phyloP scores from a whole-genome alignment of 2,329 filamentous ascomycete species.

The Penicillium frequentans region DNA sequence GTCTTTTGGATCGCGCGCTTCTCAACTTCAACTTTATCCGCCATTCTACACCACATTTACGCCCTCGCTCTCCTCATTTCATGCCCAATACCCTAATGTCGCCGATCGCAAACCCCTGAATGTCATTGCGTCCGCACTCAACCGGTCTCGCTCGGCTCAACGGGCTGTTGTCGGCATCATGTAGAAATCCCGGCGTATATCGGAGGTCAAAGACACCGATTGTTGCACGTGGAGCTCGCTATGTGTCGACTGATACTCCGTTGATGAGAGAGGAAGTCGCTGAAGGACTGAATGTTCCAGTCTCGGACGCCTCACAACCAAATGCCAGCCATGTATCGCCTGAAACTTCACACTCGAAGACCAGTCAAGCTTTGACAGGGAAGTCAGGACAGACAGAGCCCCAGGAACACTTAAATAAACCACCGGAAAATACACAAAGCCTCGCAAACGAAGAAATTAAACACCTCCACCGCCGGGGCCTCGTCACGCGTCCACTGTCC shows the following conservation, averaged over 20 bases:
- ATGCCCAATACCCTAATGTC: slow-evolving; percentile 20
- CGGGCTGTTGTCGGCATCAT: slow-evolving; percentile 25
- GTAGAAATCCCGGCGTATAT: slow-evolving; percentile 20
- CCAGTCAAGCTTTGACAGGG: neutral
- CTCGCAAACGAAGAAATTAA: neutral
- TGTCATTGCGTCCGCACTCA: slow-evolving; percentile 34
- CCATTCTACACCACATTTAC: neutral
- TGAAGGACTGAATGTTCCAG: neutral
- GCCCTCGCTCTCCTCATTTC: neutral
- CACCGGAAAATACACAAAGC: neutral
- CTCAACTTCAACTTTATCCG: neutral
- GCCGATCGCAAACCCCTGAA: slow-evolving; percentile 30
- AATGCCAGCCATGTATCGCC: neutral
- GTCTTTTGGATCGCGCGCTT: slow-evolving; percentile 10
- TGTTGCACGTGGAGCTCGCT: slow-evolving; percentile 3
- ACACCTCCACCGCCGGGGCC: neutral
- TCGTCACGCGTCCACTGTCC: neutral
- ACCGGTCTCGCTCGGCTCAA: slow-evolving; percentile 31
- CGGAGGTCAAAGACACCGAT: slow-evolving; percentile 16
- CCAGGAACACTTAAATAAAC: neutral
- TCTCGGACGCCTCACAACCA: neutral
- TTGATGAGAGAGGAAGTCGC: neutral
- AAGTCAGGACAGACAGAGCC: neutral
- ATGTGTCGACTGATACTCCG: slow-evolving; percentile 9
- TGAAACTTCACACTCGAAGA: neutral